Conservation (phyloP, 2,329 filamentous ascomycete species). For the Ilyonectria sp. region DNA sequence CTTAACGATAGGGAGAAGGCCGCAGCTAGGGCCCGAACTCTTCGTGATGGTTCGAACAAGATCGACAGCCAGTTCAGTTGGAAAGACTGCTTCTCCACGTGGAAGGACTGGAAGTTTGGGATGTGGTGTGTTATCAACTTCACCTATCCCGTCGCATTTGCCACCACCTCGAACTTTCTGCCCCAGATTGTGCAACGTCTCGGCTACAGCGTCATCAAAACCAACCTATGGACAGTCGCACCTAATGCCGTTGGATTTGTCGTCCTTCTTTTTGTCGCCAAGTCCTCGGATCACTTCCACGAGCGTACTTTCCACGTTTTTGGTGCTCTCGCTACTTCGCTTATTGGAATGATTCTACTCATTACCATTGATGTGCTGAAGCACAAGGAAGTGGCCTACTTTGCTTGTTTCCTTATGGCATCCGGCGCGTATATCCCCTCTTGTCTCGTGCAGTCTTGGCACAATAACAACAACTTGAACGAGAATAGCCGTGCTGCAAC, state of each 20-base stretch:
- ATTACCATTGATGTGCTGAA: constrained; percentile 60
- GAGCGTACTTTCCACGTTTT: constrained; percentile 63
- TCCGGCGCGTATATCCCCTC: constrained; percentile 62
- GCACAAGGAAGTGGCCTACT: constrained; percentile 61
- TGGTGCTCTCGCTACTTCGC: constrained; percentile 51
- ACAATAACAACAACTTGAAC: constrained; percentile 67
- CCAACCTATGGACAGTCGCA: constrained; percentile 64
- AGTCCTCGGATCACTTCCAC: constrained; percentile 60
- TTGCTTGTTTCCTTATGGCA: constrained; percentile 64
- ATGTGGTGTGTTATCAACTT: constrained; percentile 59
- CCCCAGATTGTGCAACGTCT: constrained; percentile 62
- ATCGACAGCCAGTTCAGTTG: constrained; percentile 55
- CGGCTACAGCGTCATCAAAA: constrained; percentile 60
- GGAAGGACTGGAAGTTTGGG: constrained; percentile 54
- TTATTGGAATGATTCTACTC: constrained; percentile 61
- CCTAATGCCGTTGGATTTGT: constrained; percentile 63
- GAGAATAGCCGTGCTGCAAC: constrained; percentile 63
- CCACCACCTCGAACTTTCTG: constrained; percentile 57
- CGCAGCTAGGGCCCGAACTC: constrained; percentile 59
- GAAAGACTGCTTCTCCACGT: constrained; percentile 58
- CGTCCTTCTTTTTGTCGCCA: constrained; percentile 59
- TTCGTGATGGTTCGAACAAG: constrained; percentile 59
- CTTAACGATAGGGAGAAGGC: constrained; percentile 59
- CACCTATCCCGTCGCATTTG: constrained; percentile 60
- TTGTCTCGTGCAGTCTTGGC: constrained; percentile 63